Conservation (phyloP, 129 eudicot genomes). For the Gnaphalium uliginosum region DNA sequence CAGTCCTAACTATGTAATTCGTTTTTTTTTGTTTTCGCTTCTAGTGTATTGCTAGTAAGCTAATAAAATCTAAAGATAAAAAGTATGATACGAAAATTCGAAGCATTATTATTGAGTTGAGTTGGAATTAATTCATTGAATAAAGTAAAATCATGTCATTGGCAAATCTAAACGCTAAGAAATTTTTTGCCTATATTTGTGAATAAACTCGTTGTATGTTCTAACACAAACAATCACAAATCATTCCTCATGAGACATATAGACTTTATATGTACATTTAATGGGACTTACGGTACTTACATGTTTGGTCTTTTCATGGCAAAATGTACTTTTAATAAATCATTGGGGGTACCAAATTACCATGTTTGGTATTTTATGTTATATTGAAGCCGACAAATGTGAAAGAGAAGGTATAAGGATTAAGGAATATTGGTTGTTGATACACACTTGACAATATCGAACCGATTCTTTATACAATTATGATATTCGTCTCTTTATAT, state of each 20-base stretch:
- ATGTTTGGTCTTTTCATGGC: constrained; percentile 23
- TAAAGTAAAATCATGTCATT: background rate
- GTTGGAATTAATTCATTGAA: no score
- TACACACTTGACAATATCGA: background rate
- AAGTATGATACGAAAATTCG: no score
- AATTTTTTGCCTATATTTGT: background rate
- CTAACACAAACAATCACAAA: constrained; percentile 6
- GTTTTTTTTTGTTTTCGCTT: no score
- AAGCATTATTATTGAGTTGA: no score
- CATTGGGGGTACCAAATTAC: background rate
- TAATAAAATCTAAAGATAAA: no score
- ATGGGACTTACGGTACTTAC: background rate
- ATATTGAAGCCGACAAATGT: constrained; percentile 10
- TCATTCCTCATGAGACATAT: background rate
- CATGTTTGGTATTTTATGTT: background rate
- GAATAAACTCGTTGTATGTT: background rate
- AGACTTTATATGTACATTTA: constrained; percentile 14
- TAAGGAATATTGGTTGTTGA: background rate
- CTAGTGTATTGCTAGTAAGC: no score
- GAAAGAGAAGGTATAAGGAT: background rate
- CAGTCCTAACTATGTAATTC: no score
- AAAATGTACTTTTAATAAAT: constrained; percentile 6
- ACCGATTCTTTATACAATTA: no score
- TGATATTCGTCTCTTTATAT: no score
- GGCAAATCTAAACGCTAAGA: background rate